Percentiles rank a stretch among this genome's conserved stretches.
Evolutionary conservation across 176 grass and related monocot species (phyloP).

Genomic region (Phoenix roebelenii): DNA sequence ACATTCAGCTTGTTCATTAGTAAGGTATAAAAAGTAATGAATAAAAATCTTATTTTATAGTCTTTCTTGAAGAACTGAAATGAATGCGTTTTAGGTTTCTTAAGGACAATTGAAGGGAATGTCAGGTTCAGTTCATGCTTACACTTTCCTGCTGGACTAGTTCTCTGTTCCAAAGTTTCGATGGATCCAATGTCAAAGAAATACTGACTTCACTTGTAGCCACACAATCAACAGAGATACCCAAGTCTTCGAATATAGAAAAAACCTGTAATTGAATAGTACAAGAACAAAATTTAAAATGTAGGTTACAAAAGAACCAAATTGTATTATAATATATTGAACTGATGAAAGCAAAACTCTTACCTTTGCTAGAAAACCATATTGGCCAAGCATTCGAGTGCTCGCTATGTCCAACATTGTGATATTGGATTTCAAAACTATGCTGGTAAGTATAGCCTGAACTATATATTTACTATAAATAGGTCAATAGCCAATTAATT

Average conservation of each 20-base stretch:
- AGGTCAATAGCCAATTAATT: no score
- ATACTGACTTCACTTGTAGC: constrained; percentile 96
- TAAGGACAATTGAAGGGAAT: not conserved
- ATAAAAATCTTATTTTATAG: no score
- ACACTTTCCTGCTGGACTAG: constrained; percentile 66
- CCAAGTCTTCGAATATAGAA: constrained; percentile 89
- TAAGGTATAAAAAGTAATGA: not conserved
- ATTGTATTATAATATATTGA: no score
- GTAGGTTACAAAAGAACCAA: not conserved
- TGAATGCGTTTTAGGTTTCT: no score
- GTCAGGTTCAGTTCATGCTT: constrained; percentile 3
- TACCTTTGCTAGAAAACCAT: constrained; percentile 93
- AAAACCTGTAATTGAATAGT: constrained; percentile 45
- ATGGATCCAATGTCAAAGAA: constrained; percentile 84
- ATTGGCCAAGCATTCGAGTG: constrained; percentile 94
- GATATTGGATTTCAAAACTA: constrained; percentile 94
- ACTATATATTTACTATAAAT: not conserved
- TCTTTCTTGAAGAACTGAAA: no score
- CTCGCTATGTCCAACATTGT: constrained; percentile 95
- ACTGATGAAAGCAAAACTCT: not conserved
- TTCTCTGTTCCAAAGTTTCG: constrained; percentile 78
- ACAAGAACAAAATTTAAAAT: constrained; percentile 6
- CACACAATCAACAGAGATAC: constrained; percentile 89
- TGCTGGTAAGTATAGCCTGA: constrained; percentile 83
- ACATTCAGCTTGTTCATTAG: not conserved